Conservation (phyloP, 495 filamentous ascomycete species). For the Penicillium verhagenii region DNA sequence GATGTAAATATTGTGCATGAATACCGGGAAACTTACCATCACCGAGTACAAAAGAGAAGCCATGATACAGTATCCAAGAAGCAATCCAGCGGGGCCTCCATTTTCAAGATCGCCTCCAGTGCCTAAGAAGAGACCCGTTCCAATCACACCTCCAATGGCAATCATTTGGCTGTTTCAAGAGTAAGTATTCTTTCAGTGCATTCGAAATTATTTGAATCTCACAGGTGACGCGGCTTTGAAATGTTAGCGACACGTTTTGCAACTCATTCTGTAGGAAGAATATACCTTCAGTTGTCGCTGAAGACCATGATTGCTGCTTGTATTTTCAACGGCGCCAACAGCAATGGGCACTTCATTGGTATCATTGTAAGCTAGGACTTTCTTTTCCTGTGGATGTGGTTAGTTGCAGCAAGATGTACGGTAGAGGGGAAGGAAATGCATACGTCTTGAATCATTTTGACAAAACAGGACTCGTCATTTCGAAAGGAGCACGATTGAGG, state of each 20-base stretch:
- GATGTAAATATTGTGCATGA: neutral
- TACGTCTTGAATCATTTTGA: neutral
- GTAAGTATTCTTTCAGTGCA: neutral
- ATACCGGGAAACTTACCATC: slow-evolving; percentile 12
- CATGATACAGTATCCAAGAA: slow-evolving; percentile 26
- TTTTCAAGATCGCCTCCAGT: slow-evolving; percentile 19
- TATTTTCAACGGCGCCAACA: slow-evolving; percentile 6
- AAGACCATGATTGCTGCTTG: slow-evolving; percentile 14
- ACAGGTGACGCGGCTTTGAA: slow-evolving; percentile 21
- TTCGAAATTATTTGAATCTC: neutral
- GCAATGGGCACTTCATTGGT: slow-evolving; percentile 15
- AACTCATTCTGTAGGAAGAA: neutral
- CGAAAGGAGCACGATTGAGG: too few species aligned
- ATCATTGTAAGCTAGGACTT: slow-evolving; percentile 4
- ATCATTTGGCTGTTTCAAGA: slow-evolving; percentile 19
- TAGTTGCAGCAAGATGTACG: neutral
- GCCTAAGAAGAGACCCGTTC: slow-evolving; percentile 26
- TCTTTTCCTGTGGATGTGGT: slow-evolving; percentile 8
- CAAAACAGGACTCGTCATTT: neutral
- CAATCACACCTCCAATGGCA: slow-evolving; percentile 25
- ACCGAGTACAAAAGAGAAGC: slow-evolving; percentile 18
- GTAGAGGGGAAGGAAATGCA: too few species aligned
- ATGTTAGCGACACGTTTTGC: neutral
- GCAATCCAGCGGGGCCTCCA: slow-evolving; percentile 25
- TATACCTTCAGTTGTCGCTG: slow-evolving; percentile 20